Evolutionary conservation across 1,284 basidiomycete genomes (phyloP).

Genomic region (Trametes versicolor): DNA sequence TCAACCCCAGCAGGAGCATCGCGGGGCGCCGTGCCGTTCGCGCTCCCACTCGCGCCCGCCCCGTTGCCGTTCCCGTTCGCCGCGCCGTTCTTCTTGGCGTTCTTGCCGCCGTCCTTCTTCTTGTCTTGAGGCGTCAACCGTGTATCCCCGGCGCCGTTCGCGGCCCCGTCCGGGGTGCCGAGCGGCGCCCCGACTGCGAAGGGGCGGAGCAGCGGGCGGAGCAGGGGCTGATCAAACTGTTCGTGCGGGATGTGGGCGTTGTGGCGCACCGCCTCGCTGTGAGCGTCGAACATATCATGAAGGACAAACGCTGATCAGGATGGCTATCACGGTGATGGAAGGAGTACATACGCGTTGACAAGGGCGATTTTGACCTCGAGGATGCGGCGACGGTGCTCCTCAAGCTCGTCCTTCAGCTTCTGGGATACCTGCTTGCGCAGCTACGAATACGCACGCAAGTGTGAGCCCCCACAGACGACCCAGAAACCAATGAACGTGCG

Average conservation of each 20-base stretch:
- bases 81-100: neutral
- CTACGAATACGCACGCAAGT: slow-evolving; percentile 40
- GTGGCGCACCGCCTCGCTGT: slow-evolving; percentile 59
- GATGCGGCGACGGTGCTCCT: slow-evolving; percentile 41
- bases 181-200: slow-evolving; percentile 45
- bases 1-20: slow-evolving; percentile 21
- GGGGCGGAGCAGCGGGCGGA: slow-evolving; percentile 58
- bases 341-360: slow-evolving; percentile 56
- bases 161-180: slow-evolving; percentile 43
- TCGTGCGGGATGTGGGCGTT: slow-evolving; percentile 54
- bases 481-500: slow-evolving; percentile 11
- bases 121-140: neutral
- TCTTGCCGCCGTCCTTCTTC: neutral
- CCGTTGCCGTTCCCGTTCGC: neutral
- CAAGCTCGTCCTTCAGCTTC: slow-evolving; percentile 54
- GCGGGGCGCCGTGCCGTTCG: too few species aligned
- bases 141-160: neutral
- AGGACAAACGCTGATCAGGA: neutral
- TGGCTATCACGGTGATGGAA: neutral
- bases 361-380: slow-evolving; percentile 53
- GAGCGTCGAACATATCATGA: slow-evolving; percentile 8
- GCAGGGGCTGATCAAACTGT: slow-evolving; percentile 48
- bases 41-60: neutral
- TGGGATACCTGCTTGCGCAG: slow-evolving; percentile 54
- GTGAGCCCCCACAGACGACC: neutral